A percentile compares a stretch with the other conserved stretches of the same genome.
These are phyloP conservation scores for Saccharomycopsis fodiens DNA, from an alignment of 805 yeast genomes.

Conservation along the genomic window DNA sequence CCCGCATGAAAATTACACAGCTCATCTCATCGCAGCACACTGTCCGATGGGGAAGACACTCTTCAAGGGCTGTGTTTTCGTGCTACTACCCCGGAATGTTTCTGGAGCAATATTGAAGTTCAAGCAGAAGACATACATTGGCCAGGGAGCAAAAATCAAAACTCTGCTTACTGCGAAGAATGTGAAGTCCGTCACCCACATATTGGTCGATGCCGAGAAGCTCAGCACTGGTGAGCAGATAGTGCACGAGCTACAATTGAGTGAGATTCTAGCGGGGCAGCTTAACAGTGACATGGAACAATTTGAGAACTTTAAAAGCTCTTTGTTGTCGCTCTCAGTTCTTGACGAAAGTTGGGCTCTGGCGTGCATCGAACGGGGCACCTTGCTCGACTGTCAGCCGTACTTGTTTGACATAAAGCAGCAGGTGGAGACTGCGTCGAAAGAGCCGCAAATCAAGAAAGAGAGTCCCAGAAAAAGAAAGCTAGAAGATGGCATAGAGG, in stretches of 20 bases:
- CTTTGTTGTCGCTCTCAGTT: constrained; percentile 4
- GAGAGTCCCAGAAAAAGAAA: no score
- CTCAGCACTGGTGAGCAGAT: neutral
- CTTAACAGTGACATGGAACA: neutral
- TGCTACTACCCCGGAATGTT: constrained; percentile 1
- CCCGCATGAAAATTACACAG: no score
- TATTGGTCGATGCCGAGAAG: constrained; percentile 2
- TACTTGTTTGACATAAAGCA: neutral
- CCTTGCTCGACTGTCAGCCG: constrained; percentile 5
- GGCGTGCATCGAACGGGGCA: constrained; percentile 8
- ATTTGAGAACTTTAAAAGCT: neutral
- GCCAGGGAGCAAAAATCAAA: constrained; percentile 25
- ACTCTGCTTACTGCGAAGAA: constrained; percentile 6
- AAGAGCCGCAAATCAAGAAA: neutral
- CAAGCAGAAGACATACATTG: constrained; percentile 23
- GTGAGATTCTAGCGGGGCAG: neutral
- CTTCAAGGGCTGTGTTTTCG: constrained; percentile 1
- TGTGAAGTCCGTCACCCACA: constrained; percentile 6
- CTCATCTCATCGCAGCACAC: neutral
- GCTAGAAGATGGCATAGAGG: no score
- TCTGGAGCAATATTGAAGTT: constrained; percentile 4
- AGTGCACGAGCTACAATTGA: neutral
- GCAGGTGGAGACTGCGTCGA: neutral
- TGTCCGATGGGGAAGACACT: neutral
- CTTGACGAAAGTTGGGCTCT: constrained; percentile 14